These are phyloP conservation scores for Fusarium duplospermum DNA, from an alignment of 2,329 filamentous ascomycete genomes.

Conservation along the genomic window DNA sequence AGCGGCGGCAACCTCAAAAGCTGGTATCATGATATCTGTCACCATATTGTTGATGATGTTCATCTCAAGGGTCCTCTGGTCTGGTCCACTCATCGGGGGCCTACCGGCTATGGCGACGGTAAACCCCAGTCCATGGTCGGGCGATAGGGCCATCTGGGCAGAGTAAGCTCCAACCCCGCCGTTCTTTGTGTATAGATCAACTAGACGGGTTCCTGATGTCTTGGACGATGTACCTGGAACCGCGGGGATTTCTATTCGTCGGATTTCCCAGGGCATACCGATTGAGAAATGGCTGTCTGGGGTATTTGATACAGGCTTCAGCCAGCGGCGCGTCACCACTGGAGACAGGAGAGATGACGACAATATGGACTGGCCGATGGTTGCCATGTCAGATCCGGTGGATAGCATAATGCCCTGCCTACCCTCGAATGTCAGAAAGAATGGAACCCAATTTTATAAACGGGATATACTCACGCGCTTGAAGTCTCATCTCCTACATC, in stretches of 20 bases:
- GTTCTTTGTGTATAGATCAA: constrained; percentile 18
- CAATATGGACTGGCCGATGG: constrained; percentile 14
- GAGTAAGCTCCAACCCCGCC: background rate
- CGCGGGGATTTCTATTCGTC: background rate
- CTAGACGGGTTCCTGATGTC: background rate
- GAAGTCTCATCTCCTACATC: background rate
- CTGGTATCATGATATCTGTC: background rate
- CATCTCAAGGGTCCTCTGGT: background rate
- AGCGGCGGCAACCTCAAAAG: background rate
- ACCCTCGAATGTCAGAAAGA: too few relatives aligned
- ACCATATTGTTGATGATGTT: constrained; percentile 2
- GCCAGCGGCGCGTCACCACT: background rate
- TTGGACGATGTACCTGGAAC: background rate
- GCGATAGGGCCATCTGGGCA: background rate
- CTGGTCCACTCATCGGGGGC: background rate
- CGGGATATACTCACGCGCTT: background rate
- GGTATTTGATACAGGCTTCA: constrained; percentile 12
- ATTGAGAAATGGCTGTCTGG: background rate
- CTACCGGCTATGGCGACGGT: background rate
- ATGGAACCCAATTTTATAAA: too few relatives aligned
- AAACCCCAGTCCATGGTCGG: constrained; percentile 6
- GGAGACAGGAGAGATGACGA: background rate
- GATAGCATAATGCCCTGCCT: constrained; percentile 21
- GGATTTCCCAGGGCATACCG: constrained; percentile 25
- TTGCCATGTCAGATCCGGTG: constrained; percentile 2